phyloP scores from a whole-genome alignment of 148 eudicot genomes.

The Selenicereus undatus region DNA sequence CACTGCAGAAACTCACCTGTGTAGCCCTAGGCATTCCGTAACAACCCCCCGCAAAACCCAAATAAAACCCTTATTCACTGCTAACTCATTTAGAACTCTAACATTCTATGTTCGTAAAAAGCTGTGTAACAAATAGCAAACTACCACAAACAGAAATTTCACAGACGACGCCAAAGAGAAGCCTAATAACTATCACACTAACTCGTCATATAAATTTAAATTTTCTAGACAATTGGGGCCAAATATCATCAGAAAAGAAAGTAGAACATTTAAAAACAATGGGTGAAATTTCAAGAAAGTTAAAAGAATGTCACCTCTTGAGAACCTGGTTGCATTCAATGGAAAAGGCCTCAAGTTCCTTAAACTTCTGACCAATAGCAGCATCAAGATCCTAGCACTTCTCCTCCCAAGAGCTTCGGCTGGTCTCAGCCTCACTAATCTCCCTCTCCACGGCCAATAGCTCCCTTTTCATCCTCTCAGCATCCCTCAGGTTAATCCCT shows the following conservation, averaged over 20 bases:
- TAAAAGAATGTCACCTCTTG: conserved; percentile 41
- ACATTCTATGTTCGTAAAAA: too few species aligned
- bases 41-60: too few species aligned
- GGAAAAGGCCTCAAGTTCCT: conserved; percentile 67
- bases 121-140: neutral
- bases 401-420: conserved; percentile 77
- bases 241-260: neutral
- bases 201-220: neutral
- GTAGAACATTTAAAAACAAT: neutral
- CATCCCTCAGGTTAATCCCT: conserved; percentile 76
- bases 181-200: neutral
- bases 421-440: conserved; percentile 63
- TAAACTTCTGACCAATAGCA: conserved; percentile 48
- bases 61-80: neutral
- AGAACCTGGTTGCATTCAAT: conserved; percentile 81
- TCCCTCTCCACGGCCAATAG: conserved; percentile 75
- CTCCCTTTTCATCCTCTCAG: conserved; percentile 95
- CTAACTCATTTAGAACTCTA: neutral
- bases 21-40: neutral
- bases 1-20: neutral
- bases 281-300: neutral
- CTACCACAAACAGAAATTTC: neutral
- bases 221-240: neutral
- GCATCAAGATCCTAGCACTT: conserved; percentile 77
- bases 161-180: neutral